phyloP scores from a whole-genome alignment of 2,329 filamentous ascomycete species.

The Scedosporium dehoogii region DNA sequence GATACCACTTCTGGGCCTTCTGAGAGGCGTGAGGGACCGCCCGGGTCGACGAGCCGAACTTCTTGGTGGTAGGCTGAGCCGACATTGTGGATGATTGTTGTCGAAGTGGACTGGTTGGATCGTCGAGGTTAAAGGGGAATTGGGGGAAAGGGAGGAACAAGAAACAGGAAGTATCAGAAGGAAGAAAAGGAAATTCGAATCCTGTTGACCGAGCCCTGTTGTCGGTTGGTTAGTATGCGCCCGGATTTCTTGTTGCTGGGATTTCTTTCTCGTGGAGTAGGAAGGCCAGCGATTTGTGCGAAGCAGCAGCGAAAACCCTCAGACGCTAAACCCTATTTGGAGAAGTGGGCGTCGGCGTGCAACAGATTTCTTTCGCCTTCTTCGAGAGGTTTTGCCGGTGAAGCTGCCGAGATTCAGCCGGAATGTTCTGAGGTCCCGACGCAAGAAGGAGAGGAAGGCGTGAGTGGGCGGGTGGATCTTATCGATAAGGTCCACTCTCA shows the following conservation, averaged over 20 bases:
- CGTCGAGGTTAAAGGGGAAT: conserved; percentile 19
- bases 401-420: background rate
- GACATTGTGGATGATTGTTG: conserved; percentile 41
- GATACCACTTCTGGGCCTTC: conserved; percentile 99
- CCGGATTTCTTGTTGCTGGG: conserved; percentile 3
- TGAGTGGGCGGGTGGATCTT: background rate
- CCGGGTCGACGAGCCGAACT: conserved; percentile 95
- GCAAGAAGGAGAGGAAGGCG: background rate
- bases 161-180: conserved; percentile 8
- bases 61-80: conserved; percentile 73
- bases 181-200: conserved; percentile 8
- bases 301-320: conserved; percentile 28
- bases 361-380: background rate
- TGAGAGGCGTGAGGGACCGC: conserved; percentile 76
- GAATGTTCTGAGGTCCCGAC: background rate
- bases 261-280: conserved; percentile 7
- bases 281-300: conserved; percentile 24
- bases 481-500: background rate
- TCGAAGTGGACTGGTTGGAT: conserved; percentile 12
- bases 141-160: conserved; percentile 19
- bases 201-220: conserved; percentile 1
- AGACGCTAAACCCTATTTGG: conserved; percentile 24
- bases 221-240: conserved; percentile 7
- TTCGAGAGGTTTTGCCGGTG: background rate
- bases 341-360: background rate